These are phyloP conservation scores for Thalassiosira exigua DNA, from an alignment of 352 stramenopile genomes.

Conservation along the genomic window DNA sequence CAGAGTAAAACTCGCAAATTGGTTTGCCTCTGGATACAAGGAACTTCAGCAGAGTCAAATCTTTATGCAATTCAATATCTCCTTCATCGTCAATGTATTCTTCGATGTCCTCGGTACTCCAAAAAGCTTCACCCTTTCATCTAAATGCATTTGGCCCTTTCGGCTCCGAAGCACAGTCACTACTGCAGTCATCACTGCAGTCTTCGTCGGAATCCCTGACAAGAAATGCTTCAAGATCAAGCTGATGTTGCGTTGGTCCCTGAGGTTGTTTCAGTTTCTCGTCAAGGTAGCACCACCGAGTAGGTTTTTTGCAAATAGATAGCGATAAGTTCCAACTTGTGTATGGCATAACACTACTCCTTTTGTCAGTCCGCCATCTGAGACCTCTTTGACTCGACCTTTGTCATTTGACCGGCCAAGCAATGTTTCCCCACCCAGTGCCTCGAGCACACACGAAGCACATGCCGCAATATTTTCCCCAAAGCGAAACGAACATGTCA, in stretches of 20 bases:
- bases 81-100: conserved; percentile 44
- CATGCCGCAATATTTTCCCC: conserved; percentile 40
- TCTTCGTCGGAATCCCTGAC: neutral
- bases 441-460: conserved; percentile 29
- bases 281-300: conserved; percentile 15
- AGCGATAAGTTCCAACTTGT: conserved; percentile 35
- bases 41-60: conserved; percentile 15
- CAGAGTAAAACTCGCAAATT: conserved; percentile 14
- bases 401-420: conserved; percentile 25
- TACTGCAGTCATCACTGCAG: neutral
- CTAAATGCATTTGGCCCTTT: conserved; percentile 22
- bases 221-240: conserved; percentile 24
- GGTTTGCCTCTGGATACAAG: conserved; percentile 14
- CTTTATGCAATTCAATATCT: conserved; percentile 24
- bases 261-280: conserved; percentile 3
- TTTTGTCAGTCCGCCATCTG: neutral
- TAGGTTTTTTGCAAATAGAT: conserved; percentile 12
- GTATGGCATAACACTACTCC: conserved; percentile 41
- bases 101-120: conserved; percentile 16
- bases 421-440: conserved; percentile 13
- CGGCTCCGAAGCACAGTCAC: neutral
- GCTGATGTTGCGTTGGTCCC: conserved; percentile 1
- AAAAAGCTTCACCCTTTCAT: conserved; percentile 36
- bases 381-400: conserved; percentile 20
- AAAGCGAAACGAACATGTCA: conserved; percentile 55